These are phyloP conservation scores for Phlebiopsis flavidoalba DNA, from an alignment of 768 basidiomycete genomes.

Conservation along the genomic window DNA sequence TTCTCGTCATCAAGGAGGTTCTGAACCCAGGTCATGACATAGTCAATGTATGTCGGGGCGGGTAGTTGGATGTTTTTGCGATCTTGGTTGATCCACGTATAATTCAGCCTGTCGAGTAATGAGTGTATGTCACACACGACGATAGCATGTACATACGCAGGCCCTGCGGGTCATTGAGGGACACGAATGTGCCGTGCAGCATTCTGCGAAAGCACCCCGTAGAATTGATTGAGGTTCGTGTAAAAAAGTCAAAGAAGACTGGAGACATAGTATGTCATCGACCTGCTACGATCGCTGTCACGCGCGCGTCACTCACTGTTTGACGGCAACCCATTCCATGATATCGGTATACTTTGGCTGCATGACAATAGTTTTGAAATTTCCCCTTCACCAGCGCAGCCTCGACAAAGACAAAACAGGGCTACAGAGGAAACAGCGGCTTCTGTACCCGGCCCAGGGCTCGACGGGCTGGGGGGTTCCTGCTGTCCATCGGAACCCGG, in stretches of 20 bases:
- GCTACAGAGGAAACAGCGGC: slow-evolving; percentile 84
- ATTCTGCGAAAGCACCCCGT: slow-evolving; percentile 90
- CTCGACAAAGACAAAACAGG: slow-evolving; percentile 95
- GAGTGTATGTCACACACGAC: background rate
- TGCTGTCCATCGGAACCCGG: background rate
- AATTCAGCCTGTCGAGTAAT: slow-evolving; percentile 61
- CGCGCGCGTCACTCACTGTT: slow-evolving; percentile 52
- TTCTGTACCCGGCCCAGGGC: slow-evolving; percentile 36
- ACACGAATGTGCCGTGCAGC: slow-evolving; percentile 86
- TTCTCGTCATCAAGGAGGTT: slow-evolving; percentile 92
- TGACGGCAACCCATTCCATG: slow-evolving; percentile 96
- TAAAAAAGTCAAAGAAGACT: slow-evolving; percentile 99
- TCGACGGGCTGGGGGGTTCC: slow-evolving; percentile 33
- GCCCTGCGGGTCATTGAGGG: slow-evolving; percentile 90
- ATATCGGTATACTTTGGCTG: slow-evolving; percentile 93
- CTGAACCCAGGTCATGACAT: slow-evolving; percentile 96
- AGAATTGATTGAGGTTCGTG: slow-evolving; percentile 95
- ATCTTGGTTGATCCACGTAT: slow-evolving; percentile 91
- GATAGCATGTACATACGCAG: slow-evolving; percentile 48
- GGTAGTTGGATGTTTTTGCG: slow-evolving; percentile 84
- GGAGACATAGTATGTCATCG: background rate
- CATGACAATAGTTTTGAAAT: slow-evolving; percentile 97
- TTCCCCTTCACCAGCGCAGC: slow-evolving; percentile 95
- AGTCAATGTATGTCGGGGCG: slow-evolving; percentile 96
- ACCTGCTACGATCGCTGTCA: background rate